phyloP scores from a whole-genome alignment of 805 yeast genomes.

The Lachancea cidri region DNA sequence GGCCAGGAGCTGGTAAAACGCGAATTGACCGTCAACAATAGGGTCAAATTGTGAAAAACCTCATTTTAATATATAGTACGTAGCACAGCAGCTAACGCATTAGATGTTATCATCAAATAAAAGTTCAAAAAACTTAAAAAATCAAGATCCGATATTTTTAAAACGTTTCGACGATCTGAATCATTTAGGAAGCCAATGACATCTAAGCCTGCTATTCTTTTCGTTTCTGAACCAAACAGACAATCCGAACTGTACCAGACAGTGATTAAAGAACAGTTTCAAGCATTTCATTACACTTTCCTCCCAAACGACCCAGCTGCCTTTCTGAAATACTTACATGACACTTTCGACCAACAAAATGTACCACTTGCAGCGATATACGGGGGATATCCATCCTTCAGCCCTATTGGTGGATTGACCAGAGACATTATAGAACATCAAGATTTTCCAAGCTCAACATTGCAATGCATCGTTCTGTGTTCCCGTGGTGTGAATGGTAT shows the following conservation, averaged over 20 bases:
- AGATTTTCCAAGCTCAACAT: constrained; percentile 35
- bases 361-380: constrained; percentile 42
- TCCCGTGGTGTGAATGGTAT: constrained; percentile 55
- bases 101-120: not conserved
- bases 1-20: constrained; percentile 9
- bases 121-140: too few relatives aligned
- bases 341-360: constrained; percentile 11
- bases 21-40: not conserved
- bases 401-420: constrained; percentile 46
- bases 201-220: constrained; percentile 18
- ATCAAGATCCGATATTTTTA: too few relatives aligned
- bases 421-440: constrained; percentile 36
- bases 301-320: constrained; percentile 11
- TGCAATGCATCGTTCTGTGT: constrained; percentile 48
- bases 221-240: constrained; percentile 19
- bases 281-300: constrained; percentile 12
- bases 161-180: not conserved
- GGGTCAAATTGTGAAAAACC: constrained; percentile 5
- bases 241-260: constrained; percentile 12
- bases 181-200: not conserved
- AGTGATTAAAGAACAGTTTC: constrained; percentile 13
- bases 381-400: constrained; percentile 56
- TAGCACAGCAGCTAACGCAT: too few relatives aligned
- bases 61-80: not conserved
- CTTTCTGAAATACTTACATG: constrained; percentile 14